Evolutionary conservation across 116 monocot species (phyloP), one percentile per base, ranked within the genome.

Genomic region (Dioscorea cayenensis): DNA sequence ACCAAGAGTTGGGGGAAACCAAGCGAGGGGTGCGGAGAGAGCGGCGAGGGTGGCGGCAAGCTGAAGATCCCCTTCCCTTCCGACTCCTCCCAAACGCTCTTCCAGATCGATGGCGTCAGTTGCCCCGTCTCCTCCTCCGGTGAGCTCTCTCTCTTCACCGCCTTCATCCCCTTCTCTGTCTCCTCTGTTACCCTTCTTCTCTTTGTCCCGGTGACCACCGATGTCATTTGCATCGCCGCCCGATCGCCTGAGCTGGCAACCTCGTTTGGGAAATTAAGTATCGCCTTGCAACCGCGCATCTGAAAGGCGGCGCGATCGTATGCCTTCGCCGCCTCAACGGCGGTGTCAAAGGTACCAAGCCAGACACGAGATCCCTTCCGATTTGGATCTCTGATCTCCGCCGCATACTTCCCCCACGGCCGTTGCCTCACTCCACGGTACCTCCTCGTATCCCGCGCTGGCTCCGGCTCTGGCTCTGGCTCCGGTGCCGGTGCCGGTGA

Each of bases 371-470:
- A 80, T 3, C 80, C 80, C 3, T 77, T 74, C 69, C 80, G 73
- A 19, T 76, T 79, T 3, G 86, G 82, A 28, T 86, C 86, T 23
- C 86, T 78, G 72, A 86, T 86, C 82, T 82, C 86, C 25, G 86
- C 86, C 51, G 86, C 86, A 66, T 66, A 86, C 71, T 82, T 82
- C 2, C 86, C 82, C 86, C 86, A 86, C 28, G 86, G 86, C 64
- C 86, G 63, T 76, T 73, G 82, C 48, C 85, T 43, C 49, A 85
- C 82, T 14, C 85, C 85, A 5, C 85, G 65, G 82, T 79, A 85
- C 61, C 72, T 51, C 23, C 77, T 32, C 50, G 72, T 65, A 51
- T 78, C 78, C 20, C 38, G 21, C 8, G 2, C 2, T 18, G 64
- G 70, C 49, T 50, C 49, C 27, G 65, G 36, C 55, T 36, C 69